Evolutionary conservation across 2,329 filamentous ascomycete genomes (phyloP).

Genomic region (Alternaria viburni): DNA sequence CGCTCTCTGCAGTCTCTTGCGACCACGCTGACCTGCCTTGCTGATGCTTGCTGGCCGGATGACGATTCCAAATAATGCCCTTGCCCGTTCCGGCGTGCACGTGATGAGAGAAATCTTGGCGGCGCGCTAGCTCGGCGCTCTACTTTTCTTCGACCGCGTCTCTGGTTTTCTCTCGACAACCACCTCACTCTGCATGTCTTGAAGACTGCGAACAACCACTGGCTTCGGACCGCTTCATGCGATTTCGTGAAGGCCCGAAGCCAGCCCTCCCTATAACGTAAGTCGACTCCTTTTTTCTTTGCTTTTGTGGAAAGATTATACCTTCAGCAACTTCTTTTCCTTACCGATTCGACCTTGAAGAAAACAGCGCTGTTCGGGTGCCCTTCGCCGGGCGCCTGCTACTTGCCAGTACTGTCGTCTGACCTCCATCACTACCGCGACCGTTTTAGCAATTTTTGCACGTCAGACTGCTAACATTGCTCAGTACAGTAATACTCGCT

Average conservation of each 20-base stretch:
- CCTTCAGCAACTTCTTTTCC: conserved; percentile 81
- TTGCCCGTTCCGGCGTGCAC: conserved; percentile 10
- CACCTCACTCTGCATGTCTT: neutral
- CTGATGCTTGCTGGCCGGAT: conserved; percentile 2
- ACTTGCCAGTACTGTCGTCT: conserved; percentile 92
- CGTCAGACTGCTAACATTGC: conserved; percentile 17
- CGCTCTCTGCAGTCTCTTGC: neutral
- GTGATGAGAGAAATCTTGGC: conserved; percentile 15
- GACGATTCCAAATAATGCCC: conserved; percentile 16
- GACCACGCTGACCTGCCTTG: neutral
- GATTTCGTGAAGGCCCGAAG: neutral
- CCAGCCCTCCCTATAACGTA: conserved; percentile 8
- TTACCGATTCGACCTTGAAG: conserved; percentile 88
- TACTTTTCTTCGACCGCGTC: conserved; percentile 29
- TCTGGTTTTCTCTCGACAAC: conserved; percentile 12
- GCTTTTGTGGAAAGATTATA: conserved; percentile 71
- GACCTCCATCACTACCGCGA: conserved; percentile 53
- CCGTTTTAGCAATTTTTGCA: neutral
- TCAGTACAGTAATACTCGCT: conserved; percentile 4
- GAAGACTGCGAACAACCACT: conserved; percentile 4
- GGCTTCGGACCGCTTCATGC: conserved; percentile 9
- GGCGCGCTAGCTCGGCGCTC: conserved; percentile 19
- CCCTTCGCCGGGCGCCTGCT: conserved; percentile 72
- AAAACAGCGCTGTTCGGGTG: conserved; percentile 70
- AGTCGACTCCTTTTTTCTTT: conserved; percentile 13